Base-by-base conservation (phyloP, 176 grass and related monocot genomes). In the maize (Zea mays) region DNA sequence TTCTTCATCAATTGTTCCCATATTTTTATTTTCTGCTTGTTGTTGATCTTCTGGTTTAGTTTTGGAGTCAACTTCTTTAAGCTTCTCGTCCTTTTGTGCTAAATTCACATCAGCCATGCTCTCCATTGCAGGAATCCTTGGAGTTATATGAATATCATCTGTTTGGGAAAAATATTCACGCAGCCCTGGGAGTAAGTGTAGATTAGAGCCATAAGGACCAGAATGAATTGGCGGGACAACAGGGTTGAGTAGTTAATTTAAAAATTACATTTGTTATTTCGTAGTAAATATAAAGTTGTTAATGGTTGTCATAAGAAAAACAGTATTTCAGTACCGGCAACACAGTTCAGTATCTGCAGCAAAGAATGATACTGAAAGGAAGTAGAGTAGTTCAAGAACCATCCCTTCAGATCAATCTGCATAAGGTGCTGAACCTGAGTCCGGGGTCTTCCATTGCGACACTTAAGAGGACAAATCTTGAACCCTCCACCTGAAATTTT, bases 391-490 rank as follows among this genome's bases (percentile, higher is more conserved):
- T 94, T 90, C 8, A 99, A 74, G 37, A 91, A 48, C 96, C 96
- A 99, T 73, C 96, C 96, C 84, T 80, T 92, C 37, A 99, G 75
- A 58, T 99, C 96, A 56, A 99, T 92, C 77, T 99, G 96, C 92
- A 94, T 99, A 52, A 95, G 85, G 59, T 99, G 90, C 17, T 99
- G 96, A 66, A 99, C 89, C 52, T 99, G 96, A 27, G 96, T 87
- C n/a, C 90, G 92, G 4, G 96, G 80, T 52, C 87, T 84, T 35
- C 96, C 96, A 44, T 90, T 92, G 57, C 85, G 87, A 64, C 61
- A 78, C 34, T 90, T 98, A 38, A 95, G 85, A 75, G 92, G 80
- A 75, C 85, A 90, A 73, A 98, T 98, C 83, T 92, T 98, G 89
- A 94, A 98, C 20, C 96, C 96, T 68, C 96, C 96, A 81, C 92